These are phyloP conservation scores for Salix arbutifolia DNA, from an alignment of 345 rosid genomes.

Conservation along the genomic window DNA sequence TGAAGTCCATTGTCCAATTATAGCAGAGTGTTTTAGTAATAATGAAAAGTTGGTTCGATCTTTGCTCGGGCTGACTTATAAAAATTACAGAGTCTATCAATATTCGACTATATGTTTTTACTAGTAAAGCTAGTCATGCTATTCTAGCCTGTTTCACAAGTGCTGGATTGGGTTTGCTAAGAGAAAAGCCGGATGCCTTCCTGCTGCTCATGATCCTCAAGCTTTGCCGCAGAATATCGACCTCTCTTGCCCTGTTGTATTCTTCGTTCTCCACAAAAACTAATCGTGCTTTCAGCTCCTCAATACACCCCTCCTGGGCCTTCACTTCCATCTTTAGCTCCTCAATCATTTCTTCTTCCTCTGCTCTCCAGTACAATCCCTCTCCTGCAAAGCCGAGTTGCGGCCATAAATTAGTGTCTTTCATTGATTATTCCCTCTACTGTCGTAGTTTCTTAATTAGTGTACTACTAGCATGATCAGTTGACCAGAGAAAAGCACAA, in stretches of 20 bases:
- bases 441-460: background rate
- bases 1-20: background rate
- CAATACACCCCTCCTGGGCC: constrained; percentile 44
- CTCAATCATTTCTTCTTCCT: constrained; percentile 43
- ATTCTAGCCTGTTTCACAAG: constrained; percentile 7
- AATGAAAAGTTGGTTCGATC: background rate
- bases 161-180: constrained; percentile 5
- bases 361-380: constrained; percentile 38
- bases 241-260: constrained; percentile 47
- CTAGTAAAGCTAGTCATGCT: background rate
- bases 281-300: constrained; percentile 39
- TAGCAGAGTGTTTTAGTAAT: background rate
- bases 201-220: constrained; percentile 46
- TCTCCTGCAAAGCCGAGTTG: constrained; percentile 26
- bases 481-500: background rate
- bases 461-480: background rate
- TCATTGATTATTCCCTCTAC: background rate
- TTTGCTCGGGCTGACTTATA: background rate
- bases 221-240: constrained; percentile 74
- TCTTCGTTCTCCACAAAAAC: constrained; percentile 42
- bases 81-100: background rate
- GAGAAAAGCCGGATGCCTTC: constrained; percentile 11
- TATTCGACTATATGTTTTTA: background rate
- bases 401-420: background rate
- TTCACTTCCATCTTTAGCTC: constrained; percentile 56